Percentiles rank a stretch among this genome's conserved stretches.
Evolutionary conservation across 169 alveolate genomes (phyloP).

Genomic region (Cryptosporidium ryanae): DNA sequence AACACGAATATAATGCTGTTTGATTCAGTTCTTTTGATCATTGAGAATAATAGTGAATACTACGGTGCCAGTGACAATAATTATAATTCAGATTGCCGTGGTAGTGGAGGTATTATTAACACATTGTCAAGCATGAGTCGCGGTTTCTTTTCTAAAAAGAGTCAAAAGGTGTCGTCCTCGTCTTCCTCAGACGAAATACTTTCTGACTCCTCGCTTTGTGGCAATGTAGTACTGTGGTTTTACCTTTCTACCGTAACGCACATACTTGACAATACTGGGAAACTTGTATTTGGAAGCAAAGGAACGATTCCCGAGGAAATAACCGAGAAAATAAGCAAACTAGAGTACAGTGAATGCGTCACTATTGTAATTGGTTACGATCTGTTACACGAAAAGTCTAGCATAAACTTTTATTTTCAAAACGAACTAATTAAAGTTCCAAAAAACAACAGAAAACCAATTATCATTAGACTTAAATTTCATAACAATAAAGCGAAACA

Average conservation of each 20-base stretch:
- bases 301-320: slow-evolving; percentile 54
- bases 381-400: slow-evolving; percentile 15
- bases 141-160: not conserved
- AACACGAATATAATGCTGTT: slow-evolving; percentile 47
- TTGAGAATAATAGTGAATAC: slow-evolving; percentile 13
- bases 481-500: slow-evolving; percentile 40
- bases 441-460: slow-evolving; percentile 35
- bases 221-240: slow-evolving; percentile 38
- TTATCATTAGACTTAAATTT: slow-evolving; percentile 21
- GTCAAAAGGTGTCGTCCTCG: slow-evolving; percentile 1
- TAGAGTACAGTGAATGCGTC: slow-evolving; percentile 28
- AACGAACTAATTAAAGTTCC: slow-evolving; percentile 39
- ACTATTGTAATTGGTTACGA: slow-evolving; percentile 34
- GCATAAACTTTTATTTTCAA: slow-evolving; percentile 3
- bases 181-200: slow-evolving; percentile 40
- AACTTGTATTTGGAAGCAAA: slow-evolving; percentile 42
- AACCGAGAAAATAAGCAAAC: slow-evolving; percentile 28
- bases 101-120: not conserved
- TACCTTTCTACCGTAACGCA: slow-evolving; percentile 36
- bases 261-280: slow-evolving; percentile 39
- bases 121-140: too few relatives aligned
- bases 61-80: not conserved
- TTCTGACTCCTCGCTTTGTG: slow-evolving; percentile 50
- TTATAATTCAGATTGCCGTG: not conserved
- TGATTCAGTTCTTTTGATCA: slow-evolving; percentile 26